These are phyloP conservation scores for Neofusicoccum umdonicola DNA, from an alignment of 2,329 filamentous ascomycete species.

Conservation along the genomic window DNA sequence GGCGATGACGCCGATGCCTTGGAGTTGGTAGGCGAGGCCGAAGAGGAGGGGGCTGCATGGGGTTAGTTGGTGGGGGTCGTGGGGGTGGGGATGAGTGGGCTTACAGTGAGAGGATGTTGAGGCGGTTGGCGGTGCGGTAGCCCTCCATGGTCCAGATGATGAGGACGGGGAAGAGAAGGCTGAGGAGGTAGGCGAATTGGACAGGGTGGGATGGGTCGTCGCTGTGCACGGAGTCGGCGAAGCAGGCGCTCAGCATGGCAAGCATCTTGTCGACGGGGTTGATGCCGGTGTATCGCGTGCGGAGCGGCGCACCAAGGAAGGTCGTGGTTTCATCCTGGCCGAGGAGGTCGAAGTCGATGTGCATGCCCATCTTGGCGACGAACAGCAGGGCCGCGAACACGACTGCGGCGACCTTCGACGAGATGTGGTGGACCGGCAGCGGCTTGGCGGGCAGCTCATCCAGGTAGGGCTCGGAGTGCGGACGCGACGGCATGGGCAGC, in stretches of 20 bases:
- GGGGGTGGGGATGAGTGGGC: too few relatives aligned
- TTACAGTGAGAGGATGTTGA: background rate
- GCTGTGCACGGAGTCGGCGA: background rate
- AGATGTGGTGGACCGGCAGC: background rate
- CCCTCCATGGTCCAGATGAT: conserved; percentile 16
- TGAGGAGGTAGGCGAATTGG: conserved; percentile 6
- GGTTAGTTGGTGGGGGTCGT: too few relatives aligned
- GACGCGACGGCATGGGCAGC: background rate
- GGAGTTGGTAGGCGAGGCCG: background rate
- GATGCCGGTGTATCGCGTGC: background rate
- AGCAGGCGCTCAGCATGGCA: background rate
- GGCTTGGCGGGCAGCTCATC: background rate
- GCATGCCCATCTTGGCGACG: background rate
- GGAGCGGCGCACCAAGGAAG: background rate
- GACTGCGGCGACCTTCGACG: background rate
- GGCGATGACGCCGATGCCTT: conserved; percentile 21
- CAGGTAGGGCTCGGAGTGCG: background rate
- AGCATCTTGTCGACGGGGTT: background rate
- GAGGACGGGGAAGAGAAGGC: background rate
- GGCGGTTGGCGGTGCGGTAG: background rate
- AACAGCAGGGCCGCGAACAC: background rate
- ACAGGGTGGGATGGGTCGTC: background rate
- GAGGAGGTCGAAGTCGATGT: background rate
- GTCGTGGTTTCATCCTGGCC: background rate
- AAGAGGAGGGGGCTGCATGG: background rate